These are phyloP conservation scores for Tetrapisispora taiwanensis DNA, from an alignment of 805 yeast species.

Conservation along the genomic window DNA sequence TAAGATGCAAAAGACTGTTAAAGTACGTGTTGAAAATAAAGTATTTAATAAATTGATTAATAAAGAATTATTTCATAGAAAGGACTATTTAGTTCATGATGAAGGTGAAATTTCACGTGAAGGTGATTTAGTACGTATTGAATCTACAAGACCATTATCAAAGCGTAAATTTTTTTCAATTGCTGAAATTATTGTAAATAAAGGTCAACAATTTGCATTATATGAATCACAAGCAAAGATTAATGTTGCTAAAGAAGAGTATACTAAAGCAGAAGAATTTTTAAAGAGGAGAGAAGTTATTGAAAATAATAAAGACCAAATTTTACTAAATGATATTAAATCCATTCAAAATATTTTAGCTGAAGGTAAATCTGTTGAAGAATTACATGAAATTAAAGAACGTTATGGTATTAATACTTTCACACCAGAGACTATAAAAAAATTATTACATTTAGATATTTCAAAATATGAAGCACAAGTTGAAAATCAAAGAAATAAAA, in stretches of 20 bases:
- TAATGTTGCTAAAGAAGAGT: conserved; percentile 59
- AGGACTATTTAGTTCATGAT: conserved; percentile 86
- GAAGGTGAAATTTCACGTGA: conserved; percentile 85
- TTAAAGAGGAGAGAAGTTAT: conserved; percentile 37
- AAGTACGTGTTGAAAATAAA: conserved; percentile 76
- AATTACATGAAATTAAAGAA: conserved; percentile 31
- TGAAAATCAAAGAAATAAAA: conserved; percentile 20
- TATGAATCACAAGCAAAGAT: conserved; percentile 66
- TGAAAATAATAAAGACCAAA: conserved; percentile 19
- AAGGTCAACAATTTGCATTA: conserved; percentile 84
- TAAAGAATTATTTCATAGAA: conserved; percentile 66
- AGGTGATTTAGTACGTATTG: conserved; percentile 92
- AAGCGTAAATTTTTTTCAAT: conserved; percentile 78
- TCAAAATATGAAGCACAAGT: conserved; percentile 23
- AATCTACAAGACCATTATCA: conserved; percentile 76
- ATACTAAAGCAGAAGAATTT: conserved; percentile 44
- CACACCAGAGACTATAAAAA: conserved; percentile 34
- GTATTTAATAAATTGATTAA: conserved; percentile 62
- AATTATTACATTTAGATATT: conserved; percentile 33
- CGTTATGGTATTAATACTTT: conserved; percentile 40
- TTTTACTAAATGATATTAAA: conserved; percentile 24
- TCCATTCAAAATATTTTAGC: conserved; percentile 23
- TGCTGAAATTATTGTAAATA: conserved; percentile 79
- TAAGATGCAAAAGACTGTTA: conserved; percentile 89
- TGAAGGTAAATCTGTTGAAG: conserved; percentile 29